Percentiles rank a stretch among this genome's conserved stretches.
These are phyloP conservation scores for Teunomyces gatunensis DNA, from an alignment of 805 yeast species.

Conservation along the genomic window DNA sequence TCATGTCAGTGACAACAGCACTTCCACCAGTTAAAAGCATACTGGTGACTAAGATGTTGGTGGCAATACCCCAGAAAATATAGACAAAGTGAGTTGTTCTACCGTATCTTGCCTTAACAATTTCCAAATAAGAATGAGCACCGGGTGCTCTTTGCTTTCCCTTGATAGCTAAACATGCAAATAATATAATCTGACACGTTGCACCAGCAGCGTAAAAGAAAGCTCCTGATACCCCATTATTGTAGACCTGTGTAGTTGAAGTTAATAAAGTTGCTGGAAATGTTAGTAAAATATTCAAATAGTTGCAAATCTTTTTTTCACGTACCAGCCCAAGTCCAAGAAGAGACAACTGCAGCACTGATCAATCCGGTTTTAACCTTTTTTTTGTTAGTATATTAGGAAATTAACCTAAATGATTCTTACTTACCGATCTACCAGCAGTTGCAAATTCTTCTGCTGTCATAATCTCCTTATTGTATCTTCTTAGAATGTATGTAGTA, in stretches of 20 bases:
- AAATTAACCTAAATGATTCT: background rate
- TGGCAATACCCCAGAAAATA: slow-evolving; percentile 79
- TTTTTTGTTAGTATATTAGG: background rate
- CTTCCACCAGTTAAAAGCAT: slow-evolving; percentile 91
- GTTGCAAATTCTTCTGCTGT: slow-evolving; percentile 94
- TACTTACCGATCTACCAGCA: slow-evolving; percentile 66
- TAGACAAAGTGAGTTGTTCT: slow-evolving; percentile 64
- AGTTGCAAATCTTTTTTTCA: background rate
- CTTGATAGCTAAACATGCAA: slow-evolving; percentile 84
- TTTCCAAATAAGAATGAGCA: slow-evolving; percentile 89
- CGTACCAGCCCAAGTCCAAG: slow-evolving; percentile 75
- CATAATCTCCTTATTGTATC: slow-evolving; percentile 82
- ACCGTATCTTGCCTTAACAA: slow-evolving; percentile 80
- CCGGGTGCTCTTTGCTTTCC: slow-evolving; percentile 87
- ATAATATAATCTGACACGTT: slow-evolving; percentile 79
- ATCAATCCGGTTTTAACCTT: slow-evolving; percentile 76
- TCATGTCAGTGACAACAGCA: slow-evolving; percentile 73
- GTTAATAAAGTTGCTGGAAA: slow-evolving; percentile 54
- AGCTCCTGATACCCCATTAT: slow-evolving; percentile 74
- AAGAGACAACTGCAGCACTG: slow-evolving; percentile 86
- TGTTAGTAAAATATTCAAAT: slow-evolving; percentile 20
- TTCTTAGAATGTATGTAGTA: slow-evolving; percentile 64
- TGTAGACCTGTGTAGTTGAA: slow-evolving; percentile 75
- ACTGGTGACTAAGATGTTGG: slow-evolving; percentile 87
- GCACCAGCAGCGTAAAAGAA: slow-evolving; percentile 91